These are phyloP conservation scores for Curvularia lunata DNA, from an alignment of 2,329 filamentous ascomycete genomes.

Conservation along the genomic window DNA sequence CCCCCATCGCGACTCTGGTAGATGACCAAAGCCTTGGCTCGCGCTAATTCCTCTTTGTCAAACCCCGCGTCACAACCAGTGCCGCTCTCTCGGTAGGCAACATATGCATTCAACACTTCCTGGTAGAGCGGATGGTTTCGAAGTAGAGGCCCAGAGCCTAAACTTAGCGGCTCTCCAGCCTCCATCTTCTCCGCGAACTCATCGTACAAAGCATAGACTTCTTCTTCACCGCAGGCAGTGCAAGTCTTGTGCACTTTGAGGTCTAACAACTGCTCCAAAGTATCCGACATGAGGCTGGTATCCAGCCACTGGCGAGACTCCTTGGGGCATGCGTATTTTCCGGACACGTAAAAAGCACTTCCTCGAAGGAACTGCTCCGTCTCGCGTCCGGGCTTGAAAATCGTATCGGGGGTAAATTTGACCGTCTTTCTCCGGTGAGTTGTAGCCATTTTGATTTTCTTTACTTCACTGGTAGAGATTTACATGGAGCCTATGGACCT, in stretches of 20 bases:
- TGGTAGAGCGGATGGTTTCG: neutral
- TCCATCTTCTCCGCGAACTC: neutral
- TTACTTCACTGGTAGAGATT: neutral
- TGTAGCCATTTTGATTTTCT: neutral
- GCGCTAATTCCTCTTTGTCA: neutral
- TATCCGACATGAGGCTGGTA: neutral
- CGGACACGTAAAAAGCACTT: neutral
- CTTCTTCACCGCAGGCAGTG: neutral
- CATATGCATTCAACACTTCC: neutral
- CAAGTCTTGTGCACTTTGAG: neutral
- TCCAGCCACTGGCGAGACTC: neutral
- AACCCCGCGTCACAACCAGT: neutral
- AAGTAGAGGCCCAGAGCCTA: neutral
- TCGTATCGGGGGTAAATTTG: neutral
- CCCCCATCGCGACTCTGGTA: neutral
- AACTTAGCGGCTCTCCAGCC: neutral
- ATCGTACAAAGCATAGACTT: neutral
- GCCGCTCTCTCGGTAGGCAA: neutral
- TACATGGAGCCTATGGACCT: neutral
- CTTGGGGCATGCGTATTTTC: neutral
- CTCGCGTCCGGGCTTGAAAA: neutral
- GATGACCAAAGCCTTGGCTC: neutral
- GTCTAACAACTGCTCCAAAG: neutral
- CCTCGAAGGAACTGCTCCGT: neutral
- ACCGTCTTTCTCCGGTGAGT: neutral